These are phyloP conservation scores for Petasospora fabianii DNA, from an alignment of 1,139 yeast genomes.

Conservation along the genomic window DNA sequence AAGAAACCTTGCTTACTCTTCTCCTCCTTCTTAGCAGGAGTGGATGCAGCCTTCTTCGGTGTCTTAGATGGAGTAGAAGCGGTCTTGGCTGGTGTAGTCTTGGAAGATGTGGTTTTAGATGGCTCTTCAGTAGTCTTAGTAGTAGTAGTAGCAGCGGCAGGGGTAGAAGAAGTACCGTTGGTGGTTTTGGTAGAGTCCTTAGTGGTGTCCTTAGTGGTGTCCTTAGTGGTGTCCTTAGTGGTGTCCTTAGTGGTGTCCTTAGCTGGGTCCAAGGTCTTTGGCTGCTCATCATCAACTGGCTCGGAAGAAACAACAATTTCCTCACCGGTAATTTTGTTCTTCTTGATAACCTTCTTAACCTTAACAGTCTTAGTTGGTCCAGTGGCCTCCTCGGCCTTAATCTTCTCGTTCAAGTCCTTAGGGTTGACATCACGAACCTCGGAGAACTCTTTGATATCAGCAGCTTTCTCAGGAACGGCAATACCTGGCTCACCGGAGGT, in stretches of 20 bases:
- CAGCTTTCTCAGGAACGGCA: constrained; percentile 44
- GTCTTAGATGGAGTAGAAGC: constrained; percentile 12
- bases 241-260: too few relatives aligned
- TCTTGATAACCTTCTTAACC: constrained; percentile 34
- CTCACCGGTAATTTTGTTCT: constrained; percentile 37
- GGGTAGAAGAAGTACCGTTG: constrained; percentile 8
- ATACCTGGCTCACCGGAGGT: constrained; percentile 58
- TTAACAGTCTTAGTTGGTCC: constrained; percentile 18
- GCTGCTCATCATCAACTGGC: constrained; percentile 21
- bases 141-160: constrained; percentile 5
- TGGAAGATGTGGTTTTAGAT: too few relatives aligned
- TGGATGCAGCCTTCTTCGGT: constrained; percentile 17
- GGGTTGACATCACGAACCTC: constrained; percentile 29
- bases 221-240: too few relatives aligned
- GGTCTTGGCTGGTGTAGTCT: constrained; percentile 8
- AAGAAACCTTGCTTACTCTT: constrained; percentile 23
- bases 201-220: constrained; percentile 8
- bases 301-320: constrained; percentile 32
- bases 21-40: constrained; percentile 12
- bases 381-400: constrained; percentile 24
- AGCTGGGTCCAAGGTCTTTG: constrained; percentile 21
- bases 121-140: constrained; percentile 5
- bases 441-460: constrained; percentile 35
- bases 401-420: constrained; percentile 42
- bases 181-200: too few relatives aligned